Base-by-base conservation (phyloP, 139 green algal genomes). In the Chlamydomonas incerta region DNA sequence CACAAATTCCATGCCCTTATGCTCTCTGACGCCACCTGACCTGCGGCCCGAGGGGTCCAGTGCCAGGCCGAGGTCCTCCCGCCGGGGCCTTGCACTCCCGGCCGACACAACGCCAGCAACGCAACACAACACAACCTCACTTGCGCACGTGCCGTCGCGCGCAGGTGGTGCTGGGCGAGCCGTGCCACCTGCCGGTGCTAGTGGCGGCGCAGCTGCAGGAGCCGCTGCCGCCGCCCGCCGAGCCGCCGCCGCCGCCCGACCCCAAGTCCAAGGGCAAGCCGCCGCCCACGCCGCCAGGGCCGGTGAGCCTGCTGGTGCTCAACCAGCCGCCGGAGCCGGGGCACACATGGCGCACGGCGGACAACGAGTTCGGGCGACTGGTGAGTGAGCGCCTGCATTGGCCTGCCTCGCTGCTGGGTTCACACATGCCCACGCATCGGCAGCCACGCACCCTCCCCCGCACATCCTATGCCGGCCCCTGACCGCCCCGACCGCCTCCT, bases 121-220 rank as follows among this genome's bases (percentile, higher is more conserved):
- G n/a, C n/a, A n/a, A n/a, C n/a, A n/a, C n/a, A n/a, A n/a, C n/a
- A n/a, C n/a, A n/a, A n/a, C n/a, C n/a, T n/a, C n/a, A n/a, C n/a
- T n/a, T n/a, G n/a, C n/a, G n/a, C n/a, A n/a, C n/a, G n/a, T n/a
- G n/a, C n/a, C n/a, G n/a, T 34, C 13, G 21, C 31, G 55, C 24
- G 18, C 82, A 87, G 82, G n/a, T 75, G 0, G 73, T 81, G 34
- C 60, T 81, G 47, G 82, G 82, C 5, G 73, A 80, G 82, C 82
- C 82, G n/a, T 33, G 71, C 14, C 71, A 41, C 5, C 26, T 33
- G n/a, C n/a, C 82, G 28, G 14, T 87, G 24, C 66, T 47, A 3
- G 34, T 87, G 21, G 62, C 82, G 3, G 82, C 82, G 23, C 82
- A 87, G 82, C 41, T 87, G 72, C 58, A 41, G 67, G 33, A 68